Evolutionary conservation across 2,329 filamentous ascomycete genomes (phyloP), one percentile per base, ranked within the genome.

Genomic region (Metarhizium brunneum): DNA sequence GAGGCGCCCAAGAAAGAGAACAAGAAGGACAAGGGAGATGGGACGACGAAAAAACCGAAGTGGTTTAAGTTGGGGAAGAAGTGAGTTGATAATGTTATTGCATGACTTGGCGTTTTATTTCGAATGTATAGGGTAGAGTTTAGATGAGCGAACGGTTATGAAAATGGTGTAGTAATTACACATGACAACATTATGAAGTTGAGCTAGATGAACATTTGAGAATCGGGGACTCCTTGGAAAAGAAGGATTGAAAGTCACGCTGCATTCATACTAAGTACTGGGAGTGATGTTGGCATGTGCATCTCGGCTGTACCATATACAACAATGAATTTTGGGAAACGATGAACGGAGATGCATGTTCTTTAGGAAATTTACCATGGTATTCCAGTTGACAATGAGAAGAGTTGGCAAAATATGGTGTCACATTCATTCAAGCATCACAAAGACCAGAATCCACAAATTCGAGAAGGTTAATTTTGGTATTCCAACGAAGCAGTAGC

Each of bases 1-100:
- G 59, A 62, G 4, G 63, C 64, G n/a, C 62, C 65, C 14, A 68
- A 66, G 54, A 60, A 68, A 11, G 64, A 73, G 59, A 68, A 70
- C 61, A 65, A 67, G 18, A 69, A 71, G 53, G 67, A 71, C 54
- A 65, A 73, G 53, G 69, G 67, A 11, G 71, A 72, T 45, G 67
- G 71, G 54, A 67, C 62, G 11, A 79, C 77, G 69, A 77, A 76
- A 61, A 58, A 79, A 57, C 86, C 87, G 20, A 90, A 88, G 68
- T 90, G 88, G 81, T 70, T 92, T 45, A 88, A 87, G 69, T 71
- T 87, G 55, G 83, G 82, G 7, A 91, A 88, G 79, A 91, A 90
- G 73, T 88, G 55, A 60, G 16, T 25, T 35, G 6, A 35, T 35
- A 20, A 50, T 43, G 10, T 32, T 50, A 43, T 45, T 35, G 53